Base-by-base conservation (phyloP, 306 rosid species). In the Malus orientalis region DNA sequence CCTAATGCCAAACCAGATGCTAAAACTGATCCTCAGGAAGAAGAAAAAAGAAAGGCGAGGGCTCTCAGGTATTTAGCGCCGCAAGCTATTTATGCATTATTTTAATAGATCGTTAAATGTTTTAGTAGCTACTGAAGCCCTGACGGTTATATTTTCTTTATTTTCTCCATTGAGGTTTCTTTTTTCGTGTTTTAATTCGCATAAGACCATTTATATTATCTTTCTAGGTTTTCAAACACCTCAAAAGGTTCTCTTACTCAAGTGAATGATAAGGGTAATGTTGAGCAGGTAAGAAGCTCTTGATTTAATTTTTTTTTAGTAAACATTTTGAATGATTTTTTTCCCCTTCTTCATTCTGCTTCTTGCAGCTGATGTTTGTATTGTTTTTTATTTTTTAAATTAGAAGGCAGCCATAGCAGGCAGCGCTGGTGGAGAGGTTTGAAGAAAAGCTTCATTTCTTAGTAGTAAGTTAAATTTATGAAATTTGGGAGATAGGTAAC, bases 21-120 rank as follows among this genome's bases (percentile, higher is more conserved):
- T 45, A 84, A 87, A 74, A 54, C 79, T 42, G 97, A 92, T 81
- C 84, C 90, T 54, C 67, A 59, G 25, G 99, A 95, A 81, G 99
- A 92, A 69, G 97, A 83, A 76, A 92, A 91, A 79, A 84, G 85
- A 90, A 95, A 88, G 84, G 93, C 89, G 54, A 90, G 99, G 71
- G 93, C 94, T 51, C 74, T 84, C 54, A 94, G 98, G 95, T 90
- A 29, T 73, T 70, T 11, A 11, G 23, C 8, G 59, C 12, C 47
- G 71, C 58, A 27, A 58, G 61, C 59, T 67, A 7, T 33, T 38
- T 36, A 22, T 59, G 3, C 12, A 12, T 38, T 57, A 14, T 73
- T 25, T 71, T 33, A 11, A 29, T 71, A 20, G 20, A 19, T 71
- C 11, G 29, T 32, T 30, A 3, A 54, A 53, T 7, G 3, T 11